Base-by-base conservation (phyloP, 2,329 filamentous ascomycete species). In the Penicillium frequentans region DNA sequence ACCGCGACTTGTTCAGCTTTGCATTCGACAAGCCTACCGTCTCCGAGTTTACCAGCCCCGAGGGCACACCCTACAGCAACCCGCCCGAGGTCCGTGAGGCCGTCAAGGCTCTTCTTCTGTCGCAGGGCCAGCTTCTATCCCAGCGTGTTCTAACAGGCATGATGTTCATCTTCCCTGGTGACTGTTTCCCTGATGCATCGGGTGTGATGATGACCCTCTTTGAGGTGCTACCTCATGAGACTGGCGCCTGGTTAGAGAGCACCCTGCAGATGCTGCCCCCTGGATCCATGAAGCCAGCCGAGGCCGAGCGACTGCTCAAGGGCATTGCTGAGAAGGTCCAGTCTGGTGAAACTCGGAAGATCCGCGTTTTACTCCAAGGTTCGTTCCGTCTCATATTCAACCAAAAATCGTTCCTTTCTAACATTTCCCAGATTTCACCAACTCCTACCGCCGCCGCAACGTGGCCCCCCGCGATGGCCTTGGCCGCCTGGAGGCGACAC, bases 131-230 rank as follows among this genome's bases (percentile, higher is more conserved):
- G 68, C 79, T 86, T 55, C 81, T 99, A 27, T 88, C 95, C 8
- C 93, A 96, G 75, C 90, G 93, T 62, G 88, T 96, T 56, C 83
- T 99, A 79, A 95, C 93, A 1, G 95, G 95, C 58, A 96, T 99
- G 93, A 98, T 99, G 93, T 97, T 97, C 73, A 96, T 90, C 0
- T 99, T 99, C 77, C 96, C 95, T 0, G 86, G 90, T 44, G 95
- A 98, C 73, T 97, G 93, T 77, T 96, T 98, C 70, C 88, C 93
- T 0, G 95, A 99, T 71, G 93, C 92, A 16, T 96, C 91, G 49
- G 93, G 92, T 5, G 91, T 96, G n/a, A 78, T 99, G 52, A 85
- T 99, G 58, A 88, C 89, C 3, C 82, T 98, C 62, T 96, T 99
- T 71, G 89, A 96, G 73, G 79, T 98, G 42, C 81, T 96, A 70